phyloP scores from a whole-genome alignment of 2,329 filamentous ascomycete species.

The Fusarium continuum region DNA sequence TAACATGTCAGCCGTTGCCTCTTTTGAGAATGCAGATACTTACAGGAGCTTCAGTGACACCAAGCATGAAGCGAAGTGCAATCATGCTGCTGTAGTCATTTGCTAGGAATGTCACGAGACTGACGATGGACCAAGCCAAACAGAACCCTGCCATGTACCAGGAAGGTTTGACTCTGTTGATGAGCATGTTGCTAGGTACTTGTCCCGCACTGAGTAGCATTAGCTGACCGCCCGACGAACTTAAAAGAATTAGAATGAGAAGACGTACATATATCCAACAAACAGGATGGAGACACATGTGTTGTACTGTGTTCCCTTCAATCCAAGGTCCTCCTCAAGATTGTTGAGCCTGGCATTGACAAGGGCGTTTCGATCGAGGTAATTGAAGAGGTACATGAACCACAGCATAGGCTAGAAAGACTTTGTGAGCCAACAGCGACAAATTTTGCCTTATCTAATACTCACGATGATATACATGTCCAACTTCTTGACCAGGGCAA shows the following conservation, averaged over 20 bases:
- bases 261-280: slow-evolving; percentile 47
- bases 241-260: not conserved
- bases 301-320: slow-evolving; percentile 51
- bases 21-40: rapidly evolving
- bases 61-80: slow-evolving; percentile 52
- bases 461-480: slow-evolving; percentile 32
- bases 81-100: slow-evolving; percentile 55
- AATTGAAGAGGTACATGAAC: slow-evolving; percentile 54
- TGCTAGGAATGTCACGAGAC: slow-evolving; percentile 52
- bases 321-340: slow-evolving; percentile 60
- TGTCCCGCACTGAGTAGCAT: slow-evolving; percentile 33
- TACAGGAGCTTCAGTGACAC: slow-evolving; percentile 52
- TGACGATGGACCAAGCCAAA: slow-evolving; percentile 54
- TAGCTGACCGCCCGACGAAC: not conserved
- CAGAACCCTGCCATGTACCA: slow-evolving; percentile 53
- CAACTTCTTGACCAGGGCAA: slow-evolving; percentile 31
- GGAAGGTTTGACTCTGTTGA: slow-evolving; percentile 53
- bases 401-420: slow-evolving; percentile 44
- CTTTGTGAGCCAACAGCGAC: not conserved
- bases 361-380: slow-evolving; percentile 62
- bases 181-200: slow-evolving; percentile 52
- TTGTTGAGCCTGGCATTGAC: slow-evolving; percentile 64
- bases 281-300: slow-evolving; percentile 49
- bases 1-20: not conserved
- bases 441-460: rapidly evolving